Evolutionary conservation across 805 yeast genomes (phyloP).

Genomic region (Candida boidinii): DNA sequence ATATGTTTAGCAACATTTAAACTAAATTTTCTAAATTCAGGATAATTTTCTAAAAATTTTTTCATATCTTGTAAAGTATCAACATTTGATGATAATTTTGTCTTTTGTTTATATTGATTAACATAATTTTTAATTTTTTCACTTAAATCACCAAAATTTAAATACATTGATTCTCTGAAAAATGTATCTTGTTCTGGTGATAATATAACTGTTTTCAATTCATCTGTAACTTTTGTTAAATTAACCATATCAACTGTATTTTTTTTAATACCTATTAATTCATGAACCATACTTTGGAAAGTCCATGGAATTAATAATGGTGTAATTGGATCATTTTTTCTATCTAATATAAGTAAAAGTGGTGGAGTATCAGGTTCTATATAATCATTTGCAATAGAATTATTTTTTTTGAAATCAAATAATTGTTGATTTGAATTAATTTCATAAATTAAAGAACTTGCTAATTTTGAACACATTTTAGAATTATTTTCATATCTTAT

Average conservation of each 20-base stretch:
- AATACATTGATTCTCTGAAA: constrained; percentile 70
- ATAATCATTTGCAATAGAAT: neutral
- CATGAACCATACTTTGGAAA: constrained; percentile 95
- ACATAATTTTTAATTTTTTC: constrained; percentile 82
- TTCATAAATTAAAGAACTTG: constrained; percentile 54
- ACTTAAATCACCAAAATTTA: constrained; percentile 92
- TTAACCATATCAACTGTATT: constrained; percentile 68
- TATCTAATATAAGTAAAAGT: constrained; percentile 64
- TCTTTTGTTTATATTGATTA: constrained; percentile 67
- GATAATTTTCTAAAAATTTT: constrained; percentile 82
- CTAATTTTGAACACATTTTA: constrained; percentile 53
- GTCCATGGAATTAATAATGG: constrained; percentile 96
- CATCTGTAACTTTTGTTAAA: constrained; percentile 48
- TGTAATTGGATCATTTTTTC: constrained; percentile 87
- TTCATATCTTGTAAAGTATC: constrained; percentile 85
- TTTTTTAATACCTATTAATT: constrained; percentile 71
- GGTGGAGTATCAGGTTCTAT: constrained; percentile 71
- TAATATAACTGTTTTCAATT: constrained; percentile 54
- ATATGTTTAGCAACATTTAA: constrained; percentile 89
- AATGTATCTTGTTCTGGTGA: constrained; percentile 68
- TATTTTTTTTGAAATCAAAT: constrained; percentile 52
- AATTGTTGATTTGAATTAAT: constrained; percentile 49
- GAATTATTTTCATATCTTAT: constrained; percentile 74
- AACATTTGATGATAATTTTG: constrained; percentile 65
- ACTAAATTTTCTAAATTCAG: constrained; percentile 84